phyloP scores from a whole-genome alignment of 768 basidiomycete genomes.

The Termitomyces sp. region DNA sequence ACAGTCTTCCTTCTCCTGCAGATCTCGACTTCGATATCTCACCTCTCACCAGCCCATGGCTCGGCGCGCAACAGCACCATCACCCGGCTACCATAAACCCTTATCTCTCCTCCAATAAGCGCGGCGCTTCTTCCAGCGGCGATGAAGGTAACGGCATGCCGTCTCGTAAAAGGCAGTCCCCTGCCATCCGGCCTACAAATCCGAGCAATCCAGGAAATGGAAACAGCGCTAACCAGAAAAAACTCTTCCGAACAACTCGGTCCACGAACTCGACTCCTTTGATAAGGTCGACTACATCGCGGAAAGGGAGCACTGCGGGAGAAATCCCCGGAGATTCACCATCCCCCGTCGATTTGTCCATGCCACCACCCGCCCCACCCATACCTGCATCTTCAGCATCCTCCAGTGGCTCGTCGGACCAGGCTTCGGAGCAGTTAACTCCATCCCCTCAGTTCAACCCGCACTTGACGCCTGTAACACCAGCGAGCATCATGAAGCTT shows the following conservation, averaged over 20 bases:
- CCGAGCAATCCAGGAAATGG: constrained; percentile 12
- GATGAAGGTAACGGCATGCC: constrained; percentile 43
- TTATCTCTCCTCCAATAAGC: constrained; percentile 36
- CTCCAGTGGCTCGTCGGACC: not conserved
- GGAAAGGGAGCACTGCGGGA: constrained; percentile 38
- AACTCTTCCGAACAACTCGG: constrained; percentile 33
- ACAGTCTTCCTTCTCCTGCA: constrained; percentile 39
- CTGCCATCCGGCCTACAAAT: constrained; percentile 39
- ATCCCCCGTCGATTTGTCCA: constrained; percentile 82
- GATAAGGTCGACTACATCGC: constrained; percentile 40
- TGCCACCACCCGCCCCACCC: constrained; percentile 79
- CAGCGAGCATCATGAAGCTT: constrained; percentile 91
- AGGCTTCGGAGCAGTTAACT: constrained; percentile 5
- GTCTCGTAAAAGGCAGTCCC: constrained; percentile 52
- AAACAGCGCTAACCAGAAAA: constrained; percentile 13
- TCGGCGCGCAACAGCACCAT: constrained; percentile 54
- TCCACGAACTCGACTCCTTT: constrained; percentile 62
- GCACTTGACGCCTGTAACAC: constrained; percentile 75
- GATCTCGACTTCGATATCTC: constrained; percentile 74
- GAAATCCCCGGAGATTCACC: constrained; percentile 57
- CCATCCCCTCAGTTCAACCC: constrained; percentile 17
- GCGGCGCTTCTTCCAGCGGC: constrained; percentile 52
- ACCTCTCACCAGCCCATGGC: constrained; percentile 79
- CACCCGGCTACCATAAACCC: constrained; percentile 17
- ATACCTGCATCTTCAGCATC: constrained; percentile 13